Percentiles rank a stretch among this genome's conserved stretches.
Evolutionary conservation across 192 early-diverging fungal species (phyloP).

Genomic region (Mortierella hygrophila): DNA sequence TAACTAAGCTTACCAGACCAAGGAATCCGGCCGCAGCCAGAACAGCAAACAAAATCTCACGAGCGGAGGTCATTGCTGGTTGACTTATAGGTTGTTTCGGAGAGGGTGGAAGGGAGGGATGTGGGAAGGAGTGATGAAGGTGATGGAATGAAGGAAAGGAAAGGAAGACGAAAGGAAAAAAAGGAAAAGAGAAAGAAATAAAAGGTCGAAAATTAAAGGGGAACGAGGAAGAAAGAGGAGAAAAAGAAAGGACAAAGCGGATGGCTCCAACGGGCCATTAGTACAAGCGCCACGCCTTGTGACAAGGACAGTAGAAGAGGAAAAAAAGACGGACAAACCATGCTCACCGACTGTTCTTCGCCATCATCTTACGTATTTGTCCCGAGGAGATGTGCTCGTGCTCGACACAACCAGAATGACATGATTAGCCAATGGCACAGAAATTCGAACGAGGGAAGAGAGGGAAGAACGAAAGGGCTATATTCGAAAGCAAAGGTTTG

Average conservation of each 20-base stretch:
- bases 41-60: constrained; percentile 12
- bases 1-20: constrained; percentile 1
- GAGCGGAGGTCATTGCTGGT: neutral
- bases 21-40: constrained; percentile 2
- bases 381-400: constrained; percentile 5
- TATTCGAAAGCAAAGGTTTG: neutral
- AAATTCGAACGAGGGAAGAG: neutral
- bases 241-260: neutral
- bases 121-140: neutral
- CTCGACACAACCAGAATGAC: neutral
- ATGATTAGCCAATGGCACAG: neutral
- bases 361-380: neutral
- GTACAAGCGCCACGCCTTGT: neutral
- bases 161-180: neutral
- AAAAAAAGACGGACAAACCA: neutral
- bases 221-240: neutral
- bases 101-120: neutral
- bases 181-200: neutral
- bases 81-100: neutral
- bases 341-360: neutral
- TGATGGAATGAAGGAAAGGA: neutral
- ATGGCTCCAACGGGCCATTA: neutral
- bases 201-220: neutral
- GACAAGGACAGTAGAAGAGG: neutral
- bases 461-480: neutral